These are phyloP conservation scores for Lasiosphaeris hirsuta DNA, from an alignment of 495 filamentous ascomycete genomes.

Conservation along the genomic window DNA sequence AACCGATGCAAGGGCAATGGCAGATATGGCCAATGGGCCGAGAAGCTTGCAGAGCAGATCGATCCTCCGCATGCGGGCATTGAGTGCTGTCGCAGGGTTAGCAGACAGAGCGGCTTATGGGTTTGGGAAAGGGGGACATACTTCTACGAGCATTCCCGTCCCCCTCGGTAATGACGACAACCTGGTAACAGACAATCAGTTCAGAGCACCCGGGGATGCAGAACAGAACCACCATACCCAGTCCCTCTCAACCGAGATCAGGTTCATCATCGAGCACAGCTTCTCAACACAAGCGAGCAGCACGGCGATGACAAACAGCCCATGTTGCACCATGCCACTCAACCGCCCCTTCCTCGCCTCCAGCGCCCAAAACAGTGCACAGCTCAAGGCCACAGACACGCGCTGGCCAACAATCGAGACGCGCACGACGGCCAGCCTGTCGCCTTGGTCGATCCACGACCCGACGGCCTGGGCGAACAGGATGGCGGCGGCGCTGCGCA, in stretches of 20 bases:
- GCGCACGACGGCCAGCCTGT: conserved; percentile 30
- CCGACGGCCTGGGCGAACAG: conserved; percentile 24
- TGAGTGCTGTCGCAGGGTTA: conserved; percentile 35
- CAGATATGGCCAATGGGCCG: conserved; percentile 57
- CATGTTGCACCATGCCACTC: not conserved
- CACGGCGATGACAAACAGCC: conserved; percentile 40
- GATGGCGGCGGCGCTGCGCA: conserved; percentile 30
- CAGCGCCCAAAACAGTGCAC: conserved; percentile 22
- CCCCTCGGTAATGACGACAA: conserved; percentile 32
- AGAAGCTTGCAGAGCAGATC: conserved; percentile 70
- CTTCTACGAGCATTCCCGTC: conserved; percentile 13
- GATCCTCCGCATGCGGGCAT: conserved; percentile 66
- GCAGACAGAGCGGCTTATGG: conserved; percentile 10
- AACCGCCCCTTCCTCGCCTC: not conserved
- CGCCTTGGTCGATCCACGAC: conserved; percentile 23
- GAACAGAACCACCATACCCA: conserved; percentile 45
- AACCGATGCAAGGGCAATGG: conserved; percentile 35
- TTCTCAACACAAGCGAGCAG: conserved; percentile 59
- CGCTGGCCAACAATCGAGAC: conserved; percentile 33
- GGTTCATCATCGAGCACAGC: conserved; percentile 50
- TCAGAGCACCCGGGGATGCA: not conserved
- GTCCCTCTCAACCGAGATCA: conserved; percentile 63
- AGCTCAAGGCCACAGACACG: conserved; percentile 23
- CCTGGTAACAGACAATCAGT: too few relatives aligned
- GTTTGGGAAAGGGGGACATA: not conserved